Percentiles rank a stretch among this genome's conserved stretches.
Conservation (phyloP, 1,284 basidiomycete genomes). For the Cryptococcus amylolentus region DNA sequence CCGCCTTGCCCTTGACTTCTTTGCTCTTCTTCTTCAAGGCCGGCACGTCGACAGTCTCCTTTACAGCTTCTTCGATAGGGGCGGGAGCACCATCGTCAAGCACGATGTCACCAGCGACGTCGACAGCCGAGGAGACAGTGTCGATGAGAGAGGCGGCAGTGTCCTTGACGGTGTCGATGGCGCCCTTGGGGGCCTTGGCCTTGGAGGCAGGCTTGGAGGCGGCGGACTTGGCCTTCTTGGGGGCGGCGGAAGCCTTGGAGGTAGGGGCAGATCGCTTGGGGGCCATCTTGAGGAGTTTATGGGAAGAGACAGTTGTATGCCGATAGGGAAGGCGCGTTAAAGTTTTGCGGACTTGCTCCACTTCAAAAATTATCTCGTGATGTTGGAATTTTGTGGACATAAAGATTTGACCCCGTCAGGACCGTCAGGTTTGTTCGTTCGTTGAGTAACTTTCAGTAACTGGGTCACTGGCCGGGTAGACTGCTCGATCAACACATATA, state of each 20-base stretch:
- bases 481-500: too few species aligned
- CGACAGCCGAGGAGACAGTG: constrained; percentile 25
- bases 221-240: constrained; percentile 5
- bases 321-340: too few species aligned
- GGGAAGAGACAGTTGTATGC: not conserved
- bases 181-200: not conserved
- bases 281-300: constrained; percentile 10
- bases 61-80: constrained; percentile 18
- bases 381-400: not conserved
- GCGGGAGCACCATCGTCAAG: constrained; percentile 32
- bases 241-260: constrained; percentile 19
- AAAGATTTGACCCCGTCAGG: not conserved
- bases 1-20: constrained; percentile 13
- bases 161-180: constrained; percentile 12
- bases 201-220: constrained; percentile 9
- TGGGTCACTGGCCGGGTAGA: too few species aligned
- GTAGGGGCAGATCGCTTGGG: constrained; percentile 28
- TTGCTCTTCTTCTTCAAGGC: constrained; percentile 25
- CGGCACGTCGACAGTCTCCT: constrained; percentile 23
- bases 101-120: constrained; percentile 37
- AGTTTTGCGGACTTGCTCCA: too few species aligned
- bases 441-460: not conserved
- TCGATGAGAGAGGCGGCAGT: constrained; percentile 18
- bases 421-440: too few species aligned
- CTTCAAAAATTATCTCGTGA: too few species aligned